Conservation (phyloP, 208 protist genomes). For the Acanthamoeba divionensis region DNA sequence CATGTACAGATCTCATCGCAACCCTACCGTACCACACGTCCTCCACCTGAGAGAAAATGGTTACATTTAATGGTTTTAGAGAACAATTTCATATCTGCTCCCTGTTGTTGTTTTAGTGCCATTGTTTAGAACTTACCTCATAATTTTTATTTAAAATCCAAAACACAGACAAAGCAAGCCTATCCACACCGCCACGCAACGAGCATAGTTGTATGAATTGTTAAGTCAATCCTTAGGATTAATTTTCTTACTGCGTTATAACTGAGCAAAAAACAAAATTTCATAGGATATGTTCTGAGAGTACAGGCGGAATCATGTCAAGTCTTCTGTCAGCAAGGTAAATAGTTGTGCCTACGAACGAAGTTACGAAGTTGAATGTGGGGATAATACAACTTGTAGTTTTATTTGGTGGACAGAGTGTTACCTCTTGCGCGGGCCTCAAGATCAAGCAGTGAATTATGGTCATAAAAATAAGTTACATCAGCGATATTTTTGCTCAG, state of each 20-base stretch:
- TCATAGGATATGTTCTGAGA: constrained; percentile 89
- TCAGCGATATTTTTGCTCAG: constrained; percentile 92
- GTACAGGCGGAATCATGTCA: constrained; percentile 94
- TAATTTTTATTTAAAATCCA: constrained; percentile 11
- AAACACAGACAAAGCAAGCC: not conserved
- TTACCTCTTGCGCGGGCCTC: constrained; percentile 90
- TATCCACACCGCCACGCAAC: constrained; percentile 76
- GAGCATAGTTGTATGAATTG: constrained; percentile 84
- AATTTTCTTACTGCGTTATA: not conserved
- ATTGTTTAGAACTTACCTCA: no score
- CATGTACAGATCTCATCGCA: constrained; percentile 88
- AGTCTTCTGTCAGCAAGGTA: constrained; percentile 94
- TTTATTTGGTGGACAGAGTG: no score
- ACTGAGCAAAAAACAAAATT: not conserved
- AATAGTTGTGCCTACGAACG: constrained; percentile 92
- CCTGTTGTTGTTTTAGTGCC: no score
- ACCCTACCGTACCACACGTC: constrained; percentile 89
- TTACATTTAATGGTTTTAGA: not conserved
- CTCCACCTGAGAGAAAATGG: not conserved
- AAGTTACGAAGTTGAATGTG: no score
- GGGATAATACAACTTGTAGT: no score
- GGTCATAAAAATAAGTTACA: constrained; percentile 92
- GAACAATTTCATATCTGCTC: no score
- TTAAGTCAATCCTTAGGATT: not conserved
- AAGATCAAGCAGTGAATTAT: constrained; percentile 89